Base-by-base conservation (phyloP, 208 protist genomes). In the Novymonas esmeraldas region DNA sequence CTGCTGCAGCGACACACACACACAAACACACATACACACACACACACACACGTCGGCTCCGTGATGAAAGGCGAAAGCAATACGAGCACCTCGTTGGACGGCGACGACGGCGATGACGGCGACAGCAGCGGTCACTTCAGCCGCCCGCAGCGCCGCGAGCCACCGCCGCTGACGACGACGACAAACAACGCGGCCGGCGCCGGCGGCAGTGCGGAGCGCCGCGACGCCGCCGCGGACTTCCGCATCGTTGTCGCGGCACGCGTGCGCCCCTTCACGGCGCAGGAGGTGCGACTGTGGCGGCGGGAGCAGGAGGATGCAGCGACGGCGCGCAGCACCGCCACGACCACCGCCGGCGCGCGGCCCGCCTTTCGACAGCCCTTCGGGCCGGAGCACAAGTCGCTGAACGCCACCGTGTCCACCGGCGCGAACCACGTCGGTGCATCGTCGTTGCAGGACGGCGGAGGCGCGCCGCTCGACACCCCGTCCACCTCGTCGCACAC, bases 181-280 rank as follows among this genome's bases (percentile, higher is more conserved):
- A 36, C 16, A n/a, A 44, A 41, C 28, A 52, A 57, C n/a, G 11
- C 18, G 10, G 41, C 2, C 22, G 45, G 4, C 0, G 4, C 16
- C 34, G 22, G 16, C n/a, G 34, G 28, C n/a, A n/a, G n/a, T n/a
- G n/a, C n/a, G n/a, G n/a, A n/a, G n/a, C n/a, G n/a, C n/a, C 49
- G 42, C 11, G 55, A 57, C 18, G 45, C 39, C 9, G 31, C 61
- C 4, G 14, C 20, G 29, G 80, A 81, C 41, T 80, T 85, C 36
- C 61, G 81, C 54, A 82, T 93, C 38, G 3, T 85, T 20, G 87
- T 93, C 26, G 84, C 79, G 13, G 73, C 77, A 2, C 83, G 87
- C 29, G 77, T 93, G 50, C 75, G 83, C 6, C 87, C 87, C 10
- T 86, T 90, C 62, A 87, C 59, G 1, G 51, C 56, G 26, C 70